Conservation (phyloP, 2,329 filamentous ascomycete genomes). For the Mycocentrospora acerina region DNA sequence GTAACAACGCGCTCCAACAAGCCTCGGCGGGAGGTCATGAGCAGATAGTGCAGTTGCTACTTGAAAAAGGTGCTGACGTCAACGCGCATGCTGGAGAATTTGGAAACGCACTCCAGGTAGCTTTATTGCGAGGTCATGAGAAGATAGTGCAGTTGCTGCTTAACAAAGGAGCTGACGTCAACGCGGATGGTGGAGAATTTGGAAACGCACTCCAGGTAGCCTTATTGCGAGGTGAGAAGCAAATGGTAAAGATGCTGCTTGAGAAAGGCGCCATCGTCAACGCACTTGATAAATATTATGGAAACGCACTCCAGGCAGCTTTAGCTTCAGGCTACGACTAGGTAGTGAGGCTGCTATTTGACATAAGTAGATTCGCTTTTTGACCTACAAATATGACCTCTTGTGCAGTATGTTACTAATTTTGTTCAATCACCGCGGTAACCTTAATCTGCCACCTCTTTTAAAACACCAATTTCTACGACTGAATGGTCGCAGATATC, state of each 20-base stretch:
- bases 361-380: too few relatives aligned
- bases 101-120: slow-evolving; percentile 3
- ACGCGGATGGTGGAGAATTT: neutral
- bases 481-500: too few relatives aligned
- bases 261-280: neutral
- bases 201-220: slow-evolving; percentile 4
- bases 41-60: too few relatives aligned
- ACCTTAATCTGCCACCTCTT: too few relatives aligned
- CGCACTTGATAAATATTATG: neutral
- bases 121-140: neutral
- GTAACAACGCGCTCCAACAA: too few relatives aligned
- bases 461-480: too few relatives aligned
- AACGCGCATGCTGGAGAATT: slow-evolving; percentile 1
- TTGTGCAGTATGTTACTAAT: too few relatives aligned
- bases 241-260: slow-evolving; percentile 2
- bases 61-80: slow-evolving; percentile 1
- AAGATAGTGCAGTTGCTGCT: too few relatives aligned
- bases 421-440: too few relatives aligned
- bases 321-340: neutral
- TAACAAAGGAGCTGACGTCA: slow-evolving; percentile 1
- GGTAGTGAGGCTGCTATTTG: slow-evolving; percentile 1
- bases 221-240: neutral
- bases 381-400: too few relatives aligned
- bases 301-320: too few relatives aligned
- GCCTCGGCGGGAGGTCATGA: too few relatives aligned